Evolutionary conservation across 257 asterid species (phyloP).

Genomic region (Lantana camara): DNA sequence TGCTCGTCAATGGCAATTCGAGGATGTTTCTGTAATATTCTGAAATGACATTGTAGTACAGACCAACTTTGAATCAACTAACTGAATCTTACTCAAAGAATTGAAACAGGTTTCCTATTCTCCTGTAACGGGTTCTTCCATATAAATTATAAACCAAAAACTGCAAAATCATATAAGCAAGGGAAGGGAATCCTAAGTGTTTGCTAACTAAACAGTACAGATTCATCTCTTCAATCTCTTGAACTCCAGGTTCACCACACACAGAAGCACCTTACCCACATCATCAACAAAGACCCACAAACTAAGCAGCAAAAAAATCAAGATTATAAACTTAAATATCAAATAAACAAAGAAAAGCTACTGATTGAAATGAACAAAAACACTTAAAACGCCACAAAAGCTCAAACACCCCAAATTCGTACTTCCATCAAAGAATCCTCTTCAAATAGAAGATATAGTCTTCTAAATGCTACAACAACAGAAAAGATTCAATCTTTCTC

Average conservation of each 20-base stretch:
- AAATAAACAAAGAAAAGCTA: neutral
- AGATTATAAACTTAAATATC: neutral
- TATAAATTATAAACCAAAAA: neutral
- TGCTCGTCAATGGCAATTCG: neutral
- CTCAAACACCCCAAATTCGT: neutral
- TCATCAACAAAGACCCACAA: neutral
- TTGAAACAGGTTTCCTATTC: neutral
- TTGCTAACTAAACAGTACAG: neutral
- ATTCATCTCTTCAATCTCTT: neutral
- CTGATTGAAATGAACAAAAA: neutral
- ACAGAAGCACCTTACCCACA: neutral
- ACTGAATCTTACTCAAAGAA: neutral
- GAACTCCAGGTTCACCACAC: neutral
- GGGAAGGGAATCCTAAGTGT: too few species aligned
- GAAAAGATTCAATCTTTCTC: neutral
- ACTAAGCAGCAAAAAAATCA: neutral
- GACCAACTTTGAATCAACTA: neutral
- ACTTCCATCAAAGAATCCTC: too few species aligned
- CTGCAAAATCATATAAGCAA: neutral
- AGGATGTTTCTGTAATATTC: neutral
- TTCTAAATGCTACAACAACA: constrained; percentile 6
- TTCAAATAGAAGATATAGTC: too few species aligned
- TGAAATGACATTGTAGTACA: neutral
- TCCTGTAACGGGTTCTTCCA: too few species aligned
- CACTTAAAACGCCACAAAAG: neutral